Evolutionary conservation across 176 grass and related monocot genomes (phyloP).

Genomic region (Ananas comosus): DNA sequence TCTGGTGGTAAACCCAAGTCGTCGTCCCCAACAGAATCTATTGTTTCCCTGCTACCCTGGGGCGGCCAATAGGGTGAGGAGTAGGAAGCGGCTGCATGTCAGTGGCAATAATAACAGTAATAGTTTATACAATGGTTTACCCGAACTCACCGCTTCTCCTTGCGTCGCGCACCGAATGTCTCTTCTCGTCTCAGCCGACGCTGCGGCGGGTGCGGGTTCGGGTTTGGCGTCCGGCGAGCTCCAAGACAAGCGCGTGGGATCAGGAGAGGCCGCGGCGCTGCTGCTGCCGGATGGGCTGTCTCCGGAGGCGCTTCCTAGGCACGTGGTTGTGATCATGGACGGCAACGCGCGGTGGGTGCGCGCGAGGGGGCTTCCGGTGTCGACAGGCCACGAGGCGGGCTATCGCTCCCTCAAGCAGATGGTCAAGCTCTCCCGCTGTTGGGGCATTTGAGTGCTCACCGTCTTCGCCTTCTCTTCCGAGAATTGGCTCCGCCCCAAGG

Average conservation of each 20-base stretch:
- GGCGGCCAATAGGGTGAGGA: too few relatives aligned
- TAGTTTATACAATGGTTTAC: too few relatives aligned
- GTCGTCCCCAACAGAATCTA: too few relatives aligned
- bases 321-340: conserved; percentile 85
- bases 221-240: not conserved
- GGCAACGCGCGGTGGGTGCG: conserved; percentile 66
- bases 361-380: conserved; percentile 36
- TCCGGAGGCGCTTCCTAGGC: conserved; percentile 34
- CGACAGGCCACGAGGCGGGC: conserved; percentile 54
- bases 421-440: conserved; percentile 37
- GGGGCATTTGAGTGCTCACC: conserved; percentile 53
- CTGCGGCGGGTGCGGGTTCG: not conserved
- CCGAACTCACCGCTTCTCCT: too few relatives aligned
- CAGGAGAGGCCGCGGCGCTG: not conserved
- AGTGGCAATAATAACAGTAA: too few relatives aligned
- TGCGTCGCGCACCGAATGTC: too few relatives aligned
- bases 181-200: too few relatives aligned
- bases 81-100: too few relatives aligned
- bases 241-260: not conserved
- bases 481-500: conserved; percentile 73
- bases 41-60: too few relatives aligned
- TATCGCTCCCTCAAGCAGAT: conserved; percentile 42
- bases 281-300: conserved; percentile 28
- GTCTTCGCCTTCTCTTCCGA: conserved; percentile 74
- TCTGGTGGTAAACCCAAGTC: too few relatives aligned